phyloP scores from a whole-genome alignment of 768 basidiomycete species.

The Fibroporia radiculosa region DNA sequence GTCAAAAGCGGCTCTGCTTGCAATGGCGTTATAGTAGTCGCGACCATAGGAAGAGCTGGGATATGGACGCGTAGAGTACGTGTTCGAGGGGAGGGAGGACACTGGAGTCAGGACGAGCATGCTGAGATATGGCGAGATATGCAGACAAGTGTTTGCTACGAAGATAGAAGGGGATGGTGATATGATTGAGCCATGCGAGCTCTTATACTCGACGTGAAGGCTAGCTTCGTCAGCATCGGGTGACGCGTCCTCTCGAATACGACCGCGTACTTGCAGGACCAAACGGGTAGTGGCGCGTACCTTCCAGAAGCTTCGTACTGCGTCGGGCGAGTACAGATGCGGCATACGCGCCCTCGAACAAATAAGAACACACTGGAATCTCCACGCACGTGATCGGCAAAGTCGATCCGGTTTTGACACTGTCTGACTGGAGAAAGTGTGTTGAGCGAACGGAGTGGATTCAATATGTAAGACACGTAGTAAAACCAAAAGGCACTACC shows the following conservation, averaged over 20 bases:
- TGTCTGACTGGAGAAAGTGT: too few relatives aligned
- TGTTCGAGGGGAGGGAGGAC: background rate
- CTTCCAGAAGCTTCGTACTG: conserved; percentile 3
- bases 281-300: conserved; percentile 1
- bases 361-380: background rate
- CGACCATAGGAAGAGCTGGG: too few relatives aligned
- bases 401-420: too few relatives aligned
- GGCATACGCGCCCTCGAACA: conserved; percentile 7
- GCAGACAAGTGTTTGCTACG: background rate
- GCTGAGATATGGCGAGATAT: background rate
- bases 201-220: conserved; percentile 6
- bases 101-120: conserved; percentile 13
- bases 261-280: conserved; percentile 6
- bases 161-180: background rate
- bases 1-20: conserved; percentile 12
- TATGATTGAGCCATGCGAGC: background rate
- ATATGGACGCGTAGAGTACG: background rate
- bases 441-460: too few relatives aligned
- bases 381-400: conserved; percentile 6
- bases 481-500: conserved; percentile 9
- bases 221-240: conserved; percentile 10
- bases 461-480: conserved; percentile 13
- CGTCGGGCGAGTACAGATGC: conserved; percentile 1
- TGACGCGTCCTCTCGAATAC: conserved; percentile 8
- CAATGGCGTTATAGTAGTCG: conserved; percentile 6